Conservation (phyloP, 768 basidiomycete species). For the Panaeolus cyanescens region DNA sequence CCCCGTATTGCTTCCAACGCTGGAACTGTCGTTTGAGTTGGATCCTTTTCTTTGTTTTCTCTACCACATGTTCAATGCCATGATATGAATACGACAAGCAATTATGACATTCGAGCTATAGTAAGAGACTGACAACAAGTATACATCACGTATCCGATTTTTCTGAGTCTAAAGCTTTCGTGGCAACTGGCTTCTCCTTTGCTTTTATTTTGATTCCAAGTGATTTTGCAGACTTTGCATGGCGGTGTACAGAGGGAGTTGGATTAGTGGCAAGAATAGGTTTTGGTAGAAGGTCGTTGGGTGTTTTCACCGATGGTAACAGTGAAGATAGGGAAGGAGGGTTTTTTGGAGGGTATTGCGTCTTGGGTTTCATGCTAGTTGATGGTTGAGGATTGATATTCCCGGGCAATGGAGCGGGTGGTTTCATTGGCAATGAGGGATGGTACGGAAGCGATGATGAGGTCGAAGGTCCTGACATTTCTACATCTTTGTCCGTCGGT, state of each 20-base stretch:
- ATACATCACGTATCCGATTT: not conserved
- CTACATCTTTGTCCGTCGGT: constrained; percentile 9
- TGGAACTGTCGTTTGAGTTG: constrained; percentile 89
- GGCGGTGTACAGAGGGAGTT: constrained; percentile 9
- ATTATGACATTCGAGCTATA: not conserved
- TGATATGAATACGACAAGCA: constrained; percentile 12
- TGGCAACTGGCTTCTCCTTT: constrained; percentile 22
- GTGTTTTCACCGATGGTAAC: not conserved
- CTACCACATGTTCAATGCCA: constrained; percentile 16
- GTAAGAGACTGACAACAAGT: not conserved
- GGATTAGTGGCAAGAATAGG: not conserved
- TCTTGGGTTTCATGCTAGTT: constrained; percentile 6
- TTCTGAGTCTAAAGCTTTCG: not conserved
- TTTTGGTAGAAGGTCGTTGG: not conserved
- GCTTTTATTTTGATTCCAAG: constrained; percentile 45
- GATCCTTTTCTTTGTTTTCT: constrained; percentile 15
- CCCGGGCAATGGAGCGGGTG: constrained; percentile 30
- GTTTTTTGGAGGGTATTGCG: constrained; percentile 12
- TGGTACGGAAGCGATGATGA: constrained; percentile 20
- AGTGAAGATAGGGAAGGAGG: constrained; percentile 11
- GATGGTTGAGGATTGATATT: constrained; percentile 8
- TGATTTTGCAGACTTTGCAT: constrained; percentile 26
- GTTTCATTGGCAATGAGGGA: constrained; percentile 46
- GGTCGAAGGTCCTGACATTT: not conserved
- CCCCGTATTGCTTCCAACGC: constrained; percentile 99